Conservation (phyloP, 148 eudicot genomes). For the Rhododendron mucronatum region DNA sequence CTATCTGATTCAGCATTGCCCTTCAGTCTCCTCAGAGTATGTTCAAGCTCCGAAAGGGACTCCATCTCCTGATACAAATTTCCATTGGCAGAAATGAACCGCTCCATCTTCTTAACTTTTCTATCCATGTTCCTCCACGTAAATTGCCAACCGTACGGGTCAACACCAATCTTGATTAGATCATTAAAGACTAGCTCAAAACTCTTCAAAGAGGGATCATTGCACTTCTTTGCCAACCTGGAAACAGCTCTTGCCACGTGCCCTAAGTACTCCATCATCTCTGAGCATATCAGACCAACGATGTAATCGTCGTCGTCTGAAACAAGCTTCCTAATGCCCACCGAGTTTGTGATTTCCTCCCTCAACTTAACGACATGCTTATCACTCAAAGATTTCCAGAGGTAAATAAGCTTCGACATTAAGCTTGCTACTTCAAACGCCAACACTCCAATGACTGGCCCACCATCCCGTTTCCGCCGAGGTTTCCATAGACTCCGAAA, state of each 20-base stretch:
- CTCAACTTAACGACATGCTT: slow-evolving; percentile 44
- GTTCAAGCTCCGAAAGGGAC: slow-evolving; percentile 49
- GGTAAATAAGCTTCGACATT: slow-evolving; percentile 51
- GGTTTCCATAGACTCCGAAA: slow-evolving; percentile 49
- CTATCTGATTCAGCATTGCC: slow-evolving; percentile 28
- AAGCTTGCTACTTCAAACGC: slow-evolving; percentile 65
- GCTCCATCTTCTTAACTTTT: slow-evolving; percentile 57
- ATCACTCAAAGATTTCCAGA: slow-evolving; percentile 50
- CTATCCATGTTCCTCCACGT: slow-evolving; percentile 55
- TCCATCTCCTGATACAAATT: slow-evolving; percentile 65
- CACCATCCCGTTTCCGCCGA: slow-evolving; percentile 32
- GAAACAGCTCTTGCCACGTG: slow-evolving; percentile 43
- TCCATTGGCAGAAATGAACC: slow-evolving; percentile 32
- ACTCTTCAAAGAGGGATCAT: slow-evolving; percentile 39
- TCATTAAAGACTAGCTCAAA: slow-evolving; percentile 46
- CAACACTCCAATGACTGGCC: slow-evolving; percentile 38
- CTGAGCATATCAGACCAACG: slow-evolving; percentile 40
- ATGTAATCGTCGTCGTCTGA: slow-evolving; percentile 54
- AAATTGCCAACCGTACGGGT: slow-evolving; percentile 43
- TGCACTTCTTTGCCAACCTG: slow-evolving; percentile 54
- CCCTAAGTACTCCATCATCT: slow-evolving; percentile 40
- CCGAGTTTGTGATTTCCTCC: slow-evolving; percentile 46
- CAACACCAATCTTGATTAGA: slow-evolving; percentile 32
- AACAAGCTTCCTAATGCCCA: slow-evolving; percentile 48
- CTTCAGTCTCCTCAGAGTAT: slow-evolving; percentile 45